Conservation (phyloP, 352 stramenopile genomes). For the Globisporangium yorkense region DNA sequence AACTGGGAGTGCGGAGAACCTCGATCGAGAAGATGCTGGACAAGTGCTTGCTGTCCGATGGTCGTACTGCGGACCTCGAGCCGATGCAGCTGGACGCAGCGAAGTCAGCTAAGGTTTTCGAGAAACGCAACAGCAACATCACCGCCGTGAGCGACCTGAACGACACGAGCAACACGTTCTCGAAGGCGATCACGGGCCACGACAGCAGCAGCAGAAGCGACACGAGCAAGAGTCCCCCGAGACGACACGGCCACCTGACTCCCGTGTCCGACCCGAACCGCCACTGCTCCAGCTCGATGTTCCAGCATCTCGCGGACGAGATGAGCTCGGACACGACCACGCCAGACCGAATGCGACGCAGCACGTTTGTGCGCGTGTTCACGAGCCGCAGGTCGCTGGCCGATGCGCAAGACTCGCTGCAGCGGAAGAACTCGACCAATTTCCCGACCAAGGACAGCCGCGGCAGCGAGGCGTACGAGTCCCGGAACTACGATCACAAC, state of each 20-base stretch:
- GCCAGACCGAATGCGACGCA: neutral
- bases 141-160: neutral
- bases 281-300: neutral
- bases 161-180: slow-evolving; percentile 5
- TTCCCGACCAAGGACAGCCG: slow-evolving; percentile 1
- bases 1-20: neutral
- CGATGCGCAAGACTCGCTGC: slow-evolving; percentile 35
- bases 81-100: neutral
- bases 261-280: too few relatives aligned
- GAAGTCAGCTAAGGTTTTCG: slow-evolving; percentile 3
- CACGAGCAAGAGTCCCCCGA: neutral
- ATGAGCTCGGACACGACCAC: neutral
- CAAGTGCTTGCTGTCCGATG: slow-evolving; percentile 1
- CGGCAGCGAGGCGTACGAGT: slow-evolving; percentile 3
- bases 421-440: slow-evolving; percentile 15
- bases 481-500: neutral
- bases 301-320: neutral
- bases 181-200: neutral
- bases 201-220: neutral
- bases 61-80: too few relatives aligned
- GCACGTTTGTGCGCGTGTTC: slow-evolving; percentile 4
- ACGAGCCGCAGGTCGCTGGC: slow-evolving; percentile 23
- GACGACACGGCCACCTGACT: neutral
- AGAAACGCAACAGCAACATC: slow-evolving; percentile 14
- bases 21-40: slow-evolving; percentile 24